phyloP scores from a whole-genome alignment of 2,329 filamentous ascomycete species.

The Hypoxylon rubiginosum region DNA sequence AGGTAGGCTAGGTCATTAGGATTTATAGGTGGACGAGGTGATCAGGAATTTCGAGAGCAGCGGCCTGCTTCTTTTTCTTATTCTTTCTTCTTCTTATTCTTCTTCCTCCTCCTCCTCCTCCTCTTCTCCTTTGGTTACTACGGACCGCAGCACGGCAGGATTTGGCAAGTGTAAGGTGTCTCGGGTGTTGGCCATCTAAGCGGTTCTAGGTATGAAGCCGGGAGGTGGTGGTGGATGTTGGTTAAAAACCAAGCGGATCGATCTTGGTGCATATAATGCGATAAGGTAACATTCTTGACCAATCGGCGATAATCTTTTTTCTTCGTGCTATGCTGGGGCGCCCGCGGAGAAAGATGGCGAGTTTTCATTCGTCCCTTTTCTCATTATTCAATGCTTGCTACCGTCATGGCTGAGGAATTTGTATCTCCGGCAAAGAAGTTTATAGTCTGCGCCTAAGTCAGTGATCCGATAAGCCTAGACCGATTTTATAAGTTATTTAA shows the following conservation, averaged over 20 bases:
- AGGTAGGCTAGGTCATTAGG: conserved; percentile 1
- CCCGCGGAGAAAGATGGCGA: conserved; percentile 40
- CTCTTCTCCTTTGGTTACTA: background rate
- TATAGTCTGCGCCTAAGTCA: background rate
- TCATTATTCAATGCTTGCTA: conserved; percentile 23
- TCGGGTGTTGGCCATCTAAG: background rate
- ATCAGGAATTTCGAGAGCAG: background rate
- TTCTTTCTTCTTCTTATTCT: too few species aligned
- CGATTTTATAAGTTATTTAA: background rate
- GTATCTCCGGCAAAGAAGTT: conserved; percentile 30
- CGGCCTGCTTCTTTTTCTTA: background rate
- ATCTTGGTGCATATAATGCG: conserved; percentile 15
- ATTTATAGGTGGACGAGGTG: too few species aligned
- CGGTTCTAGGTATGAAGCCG: conserved; percentile 3
- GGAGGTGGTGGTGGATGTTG: background rate
- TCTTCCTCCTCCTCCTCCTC: background rate
- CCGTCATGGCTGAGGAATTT: conserved; percentile 14
- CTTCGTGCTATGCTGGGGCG: conserved; percentile 6
- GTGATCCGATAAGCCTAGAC: background rate
- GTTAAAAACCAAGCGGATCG: conserved; percentile 13
- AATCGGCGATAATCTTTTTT: conserved; percentile 19
- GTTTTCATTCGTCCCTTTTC: conserved; percentile 13
- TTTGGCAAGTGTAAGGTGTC: background rate
- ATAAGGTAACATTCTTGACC: conserved; percentile 33
- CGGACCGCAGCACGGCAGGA: too few species aligned